A percentile compares a stretch with the other conserved stretches of the same genome.
Evolutionary conservation across 2,329 filamentous ascomycete species (phyloP).

Genomic region (Aspergillus cejpii): DNA sequence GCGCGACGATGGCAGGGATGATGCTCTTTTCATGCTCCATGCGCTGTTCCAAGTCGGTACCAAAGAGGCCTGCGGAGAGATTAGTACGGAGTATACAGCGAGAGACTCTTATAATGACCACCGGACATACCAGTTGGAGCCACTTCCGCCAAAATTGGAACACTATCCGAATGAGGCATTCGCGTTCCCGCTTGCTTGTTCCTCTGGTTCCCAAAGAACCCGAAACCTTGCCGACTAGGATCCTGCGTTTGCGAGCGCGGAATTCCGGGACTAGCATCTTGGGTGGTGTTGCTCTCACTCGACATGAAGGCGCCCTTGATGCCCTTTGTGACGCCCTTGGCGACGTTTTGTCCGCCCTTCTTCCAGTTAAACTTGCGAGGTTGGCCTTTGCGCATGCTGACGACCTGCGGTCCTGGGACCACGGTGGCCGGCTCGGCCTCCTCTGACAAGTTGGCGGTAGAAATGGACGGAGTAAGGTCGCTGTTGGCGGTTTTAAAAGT

Average conservation of each 20-base stretch:
- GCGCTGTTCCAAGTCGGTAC: slow-evolving; percentile 78
- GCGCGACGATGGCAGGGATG: slow-evolving; percentile 82
- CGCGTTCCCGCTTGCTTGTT: slow-evolving; percentile 37
- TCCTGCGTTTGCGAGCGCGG: slow-evolving; percentile 40
- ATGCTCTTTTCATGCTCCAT: slow-evolving; percentile 82
- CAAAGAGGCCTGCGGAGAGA: slow-evolving; percentile 58
- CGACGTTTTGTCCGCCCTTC: slow-evolving; percentile 87
- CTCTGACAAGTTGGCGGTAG: slow-evolving; percentile 52
- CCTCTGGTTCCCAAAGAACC: slow-evolving; percentile 58
- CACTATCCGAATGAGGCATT: slow-evolving; percentile 41
- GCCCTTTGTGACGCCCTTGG: slow-evolving; percentile 88
- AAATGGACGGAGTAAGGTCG: slow-evolving; percentile 52
- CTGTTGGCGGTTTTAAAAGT: slow-evolving; percentile 40
- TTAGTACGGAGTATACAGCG: slow-evolving; percentile 10
- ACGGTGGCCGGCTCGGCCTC: slow-evolving; percentile 58
- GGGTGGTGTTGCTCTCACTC: slow-evolving; percentile 48
- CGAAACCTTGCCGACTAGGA: slow-evolving; percentile 56
- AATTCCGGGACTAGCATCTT: slow-evolving; percentile 26
- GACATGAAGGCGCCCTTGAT: slow-evolving; percentile 85
- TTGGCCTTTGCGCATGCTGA: slow-evolving; percentile 90
- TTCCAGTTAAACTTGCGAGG: slow-evolving; percentile 99
- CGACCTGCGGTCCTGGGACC: slow-evolving; percentile 74
- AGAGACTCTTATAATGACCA: not conserved
- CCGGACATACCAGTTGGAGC: slow-evolving; percentile 34
- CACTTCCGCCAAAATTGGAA: slow-evolving; percentile 36